Percentiles rank a stretch among this genome's conserved stretches.
These are phyloP conservation scores for Postia placenta DNA, from an alignment of 768 basidiomycete species.

Conservation along the genomic window DNA sequence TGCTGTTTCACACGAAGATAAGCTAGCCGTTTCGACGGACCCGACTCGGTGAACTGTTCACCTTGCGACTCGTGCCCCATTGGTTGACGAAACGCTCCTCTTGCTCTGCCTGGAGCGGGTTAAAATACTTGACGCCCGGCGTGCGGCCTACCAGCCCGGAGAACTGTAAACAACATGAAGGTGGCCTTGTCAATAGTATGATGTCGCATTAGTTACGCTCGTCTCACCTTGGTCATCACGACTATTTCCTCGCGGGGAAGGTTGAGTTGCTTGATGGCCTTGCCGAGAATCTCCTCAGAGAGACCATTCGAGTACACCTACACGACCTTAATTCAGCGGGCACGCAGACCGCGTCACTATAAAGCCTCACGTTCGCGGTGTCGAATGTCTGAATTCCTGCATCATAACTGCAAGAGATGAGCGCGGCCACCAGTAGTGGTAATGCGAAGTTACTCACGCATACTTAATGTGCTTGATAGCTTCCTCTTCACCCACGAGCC, in stretches of 20 bases:
- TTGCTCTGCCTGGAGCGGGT: background rate
- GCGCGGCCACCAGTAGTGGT: background rate
- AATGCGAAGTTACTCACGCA: conserved; percentile 25
- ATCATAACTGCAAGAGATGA: conserved; percentile 20
- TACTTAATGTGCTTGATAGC: conserved; percentile 34
- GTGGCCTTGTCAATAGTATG: background rate
- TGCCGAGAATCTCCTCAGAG: conserved; percentile 40
- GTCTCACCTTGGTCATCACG: conserved; percentile 41
- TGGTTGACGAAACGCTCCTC: conserved; percentile 29
- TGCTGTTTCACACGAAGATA: conserved; percentile 32
- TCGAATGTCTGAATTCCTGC: conserved; percentile 31
- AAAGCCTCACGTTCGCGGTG: conserved; percentile 17
- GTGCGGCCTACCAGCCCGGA: background rate
- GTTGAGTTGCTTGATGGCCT: conserved; percentile 38
- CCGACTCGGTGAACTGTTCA: conserved; percentile 4
- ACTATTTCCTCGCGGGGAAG: conserved; percentile 44
- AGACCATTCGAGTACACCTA: conserved; percentile 34
- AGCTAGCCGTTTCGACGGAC: background rate
- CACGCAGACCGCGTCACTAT: background rate
- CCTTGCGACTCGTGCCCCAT: conserved; percentile 40
- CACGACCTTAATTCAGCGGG: background rate
- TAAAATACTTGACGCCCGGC: background rate
- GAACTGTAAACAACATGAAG: conserved; percentile 1
- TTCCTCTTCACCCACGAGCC: conserved; percentile 34
- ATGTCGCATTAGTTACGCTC: background rate